Percentiles rank a stretch among this genome's conserved stretches.
Conservation (phyloP, 1,284 basidiomycete genomes). For the Rhodotorula sp. region DNA sequence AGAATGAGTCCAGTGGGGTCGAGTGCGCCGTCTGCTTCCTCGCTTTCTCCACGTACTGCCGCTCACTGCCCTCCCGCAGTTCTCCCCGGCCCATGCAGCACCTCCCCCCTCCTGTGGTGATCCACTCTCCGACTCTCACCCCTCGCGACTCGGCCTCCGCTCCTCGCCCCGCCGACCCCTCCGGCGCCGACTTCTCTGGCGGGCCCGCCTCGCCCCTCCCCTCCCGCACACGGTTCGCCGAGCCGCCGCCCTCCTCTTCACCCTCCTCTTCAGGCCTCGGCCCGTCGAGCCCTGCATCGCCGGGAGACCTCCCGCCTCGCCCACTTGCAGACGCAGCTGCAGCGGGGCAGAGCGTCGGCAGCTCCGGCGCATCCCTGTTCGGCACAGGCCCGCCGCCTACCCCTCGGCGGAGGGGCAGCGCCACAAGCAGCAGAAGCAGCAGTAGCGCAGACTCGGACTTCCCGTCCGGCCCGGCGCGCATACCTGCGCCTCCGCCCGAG, state of each 20-base stretch:
- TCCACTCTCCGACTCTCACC: conserved; percentile 36
- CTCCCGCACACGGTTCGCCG: neutral
- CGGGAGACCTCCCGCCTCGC: neutral
- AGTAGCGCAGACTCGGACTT: conserved; percentile 15
- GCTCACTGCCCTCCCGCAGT: neutral
- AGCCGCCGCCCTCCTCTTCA: neutral
- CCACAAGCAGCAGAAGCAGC: neutral
- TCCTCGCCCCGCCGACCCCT: neutral
- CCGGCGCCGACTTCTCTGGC: neutral
- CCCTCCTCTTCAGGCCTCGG: neutral
- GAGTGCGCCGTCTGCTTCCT: neutral
- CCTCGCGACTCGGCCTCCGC: conserved; percentile 20
- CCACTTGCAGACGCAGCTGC: neutral
- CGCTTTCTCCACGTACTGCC: too few relatives aligned
- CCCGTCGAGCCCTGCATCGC: neutral
- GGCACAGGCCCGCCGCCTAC: neutral
- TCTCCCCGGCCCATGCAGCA: neutral
- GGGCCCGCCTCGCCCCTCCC: neutral
- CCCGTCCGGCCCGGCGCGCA: neutral
- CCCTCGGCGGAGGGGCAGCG: neutral
- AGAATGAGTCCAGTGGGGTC: neutral
- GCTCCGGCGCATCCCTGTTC: conserved; percentile 32
- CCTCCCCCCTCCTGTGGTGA: conserved; percentile 20
- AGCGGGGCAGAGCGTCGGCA: conserved; percentile 1
- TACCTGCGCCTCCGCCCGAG: neutral